phyloP scores from a whole-genome alignment of 2,329 filamentous ascomycete species.

The Claviceps purpurea region DNA sequence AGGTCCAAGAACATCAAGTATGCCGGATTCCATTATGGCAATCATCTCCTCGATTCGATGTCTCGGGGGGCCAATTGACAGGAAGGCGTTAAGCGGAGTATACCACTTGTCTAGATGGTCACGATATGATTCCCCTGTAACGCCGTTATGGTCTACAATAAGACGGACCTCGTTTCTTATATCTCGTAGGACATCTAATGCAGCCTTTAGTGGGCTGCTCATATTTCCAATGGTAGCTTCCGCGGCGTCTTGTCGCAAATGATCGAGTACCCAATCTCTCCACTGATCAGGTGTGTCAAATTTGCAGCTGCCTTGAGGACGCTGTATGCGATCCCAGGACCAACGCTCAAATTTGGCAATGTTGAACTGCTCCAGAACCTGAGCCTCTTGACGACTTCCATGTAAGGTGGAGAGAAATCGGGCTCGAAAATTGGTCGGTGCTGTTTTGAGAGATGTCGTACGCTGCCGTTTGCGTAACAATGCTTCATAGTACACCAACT shows the following conservation, averaged over 20 bases:
- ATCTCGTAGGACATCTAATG: slow-evolving; percentile 4
- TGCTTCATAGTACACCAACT: slow-evolving; percentile 4
- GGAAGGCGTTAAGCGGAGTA: slow-evolving; percentile 4
- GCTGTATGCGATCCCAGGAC: slow-evolving; percentile 5
- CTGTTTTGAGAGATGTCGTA: not conserved
- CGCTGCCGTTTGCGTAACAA: not conserved
- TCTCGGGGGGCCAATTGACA: slow-evolving; percentile 3
- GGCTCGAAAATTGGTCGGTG: not conserved
- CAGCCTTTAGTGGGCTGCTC: slow-evolving; percentile 3
- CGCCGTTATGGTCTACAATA: slow-evolving; percentile 4
- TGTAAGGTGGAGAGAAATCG: not conserved
- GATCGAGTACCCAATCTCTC: slow-evolving; percentile 2
- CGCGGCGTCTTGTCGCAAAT: not conserved
- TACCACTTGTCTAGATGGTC: slow-evolving; percentile 5
- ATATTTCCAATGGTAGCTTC: slow-evolving; percentile 2
- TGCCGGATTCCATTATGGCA: slow-evolving; percentile 2
- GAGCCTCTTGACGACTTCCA: not conserved
- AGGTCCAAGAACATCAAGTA: slow-evolving; percentile 4
- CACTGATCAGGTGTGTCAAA: not conserved
- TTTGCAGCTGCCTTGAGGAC: not conserved
- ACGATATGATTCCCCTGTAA: slow-evolving; percentile 1
- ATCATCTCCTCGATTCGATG: slow-evolving; percentile 6
- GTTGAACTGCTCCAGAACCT: slow-evolving; percentile 2
- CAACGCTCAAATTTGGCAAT: slow-evolving; percentile 1
- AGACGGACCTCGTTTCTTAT: slow-evolving; percentile 5